Conservation (phyloP, 169 alveolate species). For the Plasmodium vinckei region DNA sequence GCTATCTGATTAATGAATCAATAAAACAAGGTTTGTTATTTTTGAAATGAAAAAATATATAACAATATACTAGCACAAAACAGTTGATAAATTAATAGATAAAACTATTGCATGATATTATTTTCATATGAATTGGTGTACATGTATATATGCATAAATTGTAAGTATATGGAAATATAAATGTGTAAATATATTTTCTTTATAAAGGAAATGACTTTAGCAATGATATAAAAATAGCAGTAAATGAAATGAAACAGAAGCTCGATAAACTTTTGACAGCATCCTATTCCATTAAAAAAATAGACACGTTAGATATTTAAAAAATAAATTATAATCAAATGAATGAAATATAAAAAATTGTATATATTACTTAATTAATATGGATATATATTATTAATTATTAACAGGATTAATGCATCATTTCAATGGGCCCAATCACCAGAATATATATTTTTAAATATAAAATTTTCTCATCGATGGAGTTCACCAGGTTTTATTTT, state of each 20-base stretch:
- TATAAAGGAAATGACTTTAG: constrained; percentile 56
- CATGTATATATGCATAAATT: neutral
- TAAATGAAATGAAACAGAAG: constrained; percentile 40
- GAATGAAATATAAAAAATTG: neutral
- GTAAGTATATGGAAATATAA: neutral
- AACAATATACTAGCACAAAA: neutral
- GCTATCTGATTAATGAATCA: constrained; percentile 48
- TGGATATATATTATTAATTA: neutral
- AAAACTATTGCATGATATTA: neutral
- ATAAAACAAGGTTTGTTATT: constrained; percentile 37
- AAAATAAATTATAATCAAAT: neutral
- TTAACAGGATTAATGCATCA: constrained; percentile 92
- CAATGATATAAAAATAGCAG: constrained; percentile 36
- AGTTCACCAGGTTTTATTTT: constrained; percentile 92
- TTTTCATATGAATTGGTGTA: neutral
- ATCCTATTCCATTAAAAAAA: constrained; percentile 63
- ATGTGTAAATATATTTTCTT: neutral
- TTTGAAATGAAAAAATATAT: neutral
- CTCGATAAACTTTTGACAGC: constrained; percentile 54
- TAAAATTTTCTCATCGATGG: constrained; percentile 96
- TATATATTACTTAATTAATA: neutral
- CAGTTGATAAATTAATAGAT: neutral
- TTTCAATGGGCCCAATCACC: constrained; percentile 98
- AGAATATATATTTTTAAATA: constrained; percentile 87
- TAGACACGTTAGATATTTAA: constrained; percentile 49